Percentiles rank a stretch among this genome's conserved stretches.
Evolutionary conservation across 2,329 filamentous ascomycete species (phyloP).

Genomic region (Clonostachys byssicola): DNA sequence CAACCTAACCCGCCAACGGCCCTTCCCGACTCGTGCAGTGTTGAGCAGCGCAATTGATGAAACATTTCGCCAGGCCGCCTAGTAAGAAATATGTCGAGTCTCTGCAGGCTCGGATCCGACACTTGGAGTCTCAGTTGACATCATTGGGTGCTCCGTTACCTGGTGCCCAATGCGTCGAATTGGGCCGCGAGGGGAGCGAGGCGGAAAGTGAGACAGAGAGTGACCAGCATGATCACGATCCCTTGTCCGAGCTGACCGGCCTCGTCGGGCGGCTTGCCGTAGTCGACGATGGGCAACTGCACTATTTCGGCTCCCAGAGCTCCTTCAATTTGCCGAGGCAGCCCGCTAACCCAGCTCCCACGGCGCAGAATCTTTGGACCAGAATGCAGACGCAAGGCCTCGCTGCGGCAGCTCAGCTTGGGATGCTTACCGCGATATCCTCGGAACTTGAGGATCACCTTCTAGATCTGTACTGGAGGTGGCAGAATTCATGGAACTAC

Average conservation of each 20-base stretch:
- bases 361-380: background rate
- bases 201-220: constrained; percentile 1
- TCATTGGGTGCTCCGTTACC: background rate
- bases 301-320: constrained; percentile 15
- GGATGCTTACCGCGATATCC: constrained; percentile 4
- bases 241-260: constrained; percentile 8
- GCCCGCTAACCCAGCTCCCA: background rate
- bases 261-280: constrained; percentile 7
- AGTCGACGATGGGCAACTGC: constrained; percentile 12
- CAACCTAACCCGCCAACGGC: too few relatives aligned
- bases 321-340: constrained; percentile 10
- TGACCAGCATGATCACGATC: constrained; percentile 1
- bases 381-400: constrained; percentile 5
- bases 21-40: too few relatives aligned
- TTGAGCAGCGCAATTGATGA: too few relatives aligned
- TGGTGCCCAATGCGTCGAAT: background rate
- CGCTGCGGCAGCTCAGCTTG: constrained; percentile 5
- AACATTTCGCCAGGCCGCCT: constrained; percentile 8
- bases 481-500: constrained; percentile 19
- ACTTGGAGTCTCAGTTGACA: constrained; percentile 8
- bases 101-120: constrained; percentile 8
- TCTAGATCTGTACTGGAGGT: constrained; percentile 14
- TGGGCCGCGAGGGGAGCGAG: background rate
- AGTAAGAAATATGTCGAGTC: constrained; percentile 15
- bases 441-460: constrained; percentile 14